A percentile compares a stretch with the other conserved stretches of the same genome.
These are phyloP conservation scores for Piloderma croceum DNA, from an alignment of 768 basidiomycete species.

Conservation along the genomic window DNA sequence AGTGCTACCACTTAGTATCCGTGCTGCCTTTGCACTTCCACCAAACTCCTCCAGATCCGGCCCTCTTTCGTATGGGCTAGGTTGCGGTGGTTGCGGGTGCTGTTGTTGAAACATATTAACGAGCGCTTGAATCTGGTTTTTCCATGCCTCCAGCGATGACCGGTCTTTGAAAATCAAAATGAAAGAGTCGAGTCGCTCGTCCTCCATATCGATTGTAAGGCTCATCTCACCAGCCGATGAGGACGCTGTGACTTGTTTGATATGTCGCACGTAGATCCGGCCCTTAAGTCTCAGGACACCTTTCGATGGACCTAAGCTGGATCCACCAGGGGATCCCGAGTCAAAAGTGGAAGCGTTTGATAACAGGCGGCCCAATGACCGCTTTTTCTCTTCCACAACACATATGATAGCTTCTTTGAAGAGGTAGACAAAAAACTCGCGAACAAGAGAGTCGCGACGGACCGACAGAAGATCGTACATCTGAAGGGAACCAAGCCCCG, in stretches of 20 bases:
- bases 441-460: constrained; percentile 80
- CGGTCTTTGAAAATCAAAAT: constrained; percentile 94
- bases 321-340: no score
- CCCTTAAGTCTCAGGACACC: constrained; percentile 90
- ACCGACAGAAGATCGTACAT: constrained; percentile 92
- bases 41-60: constrained; percentile 74
- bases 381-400: constrained; percentile 94
- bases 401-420: constrained; percentile 98
- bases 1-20: constrained; percentile 76
- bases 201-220: constrained; percentile 96
- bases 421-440: constrained; percentile 94
- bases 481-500: constrained; percentile 80
- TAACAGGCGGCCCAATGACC: constrained; percentile 68
- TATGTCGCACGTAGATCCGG: constrained; percentile 91
- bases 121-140: constrained; percentile 71
- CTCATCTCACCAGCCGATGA: constrained; percentile 80
- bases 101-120: constrained; percentile 61
- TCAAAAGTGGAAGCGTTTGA: constrained; percentile 56
- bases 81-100: constrained; percentile 28
- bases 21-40: constrained; percentile 66
- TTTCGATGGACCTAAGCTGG: no score
- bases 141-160: constrained; percentile 86
- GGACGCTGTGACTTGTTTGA: constrained; percentile 81
- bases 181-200: constrained; percentile 88
- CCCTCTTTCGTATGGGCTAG: constrained; percentile 30